Conservation (phyloP, 495 filamentous ascomycete species). For the Lasiosphaeris hirsuta region DNA sequence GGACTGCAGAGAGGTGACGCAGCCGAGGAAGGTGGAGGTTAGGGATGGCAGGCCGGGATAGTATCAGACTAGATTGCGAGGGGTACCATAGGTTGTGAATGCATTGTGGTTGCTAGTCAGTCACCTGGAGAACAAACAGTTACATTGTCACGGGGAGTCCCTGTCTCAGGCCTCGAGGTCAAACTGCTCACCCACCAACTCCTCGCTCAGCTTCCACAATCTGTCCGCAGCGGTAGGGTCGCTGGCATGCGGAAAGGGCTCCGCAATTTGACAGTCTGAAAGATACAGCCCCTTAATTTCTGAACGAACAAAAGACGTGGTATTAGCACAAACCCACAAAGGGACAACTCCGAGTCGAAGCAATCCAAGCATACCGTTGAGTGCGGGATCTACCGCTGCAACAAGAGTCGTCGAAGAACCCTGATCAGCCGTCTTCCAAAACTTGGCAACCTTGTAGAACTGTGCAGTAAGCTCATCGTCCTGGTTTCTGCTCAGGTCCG, state of each 20-base stretch:
- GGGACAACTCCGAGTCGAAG: not conserved
- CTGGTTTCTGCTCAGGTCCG: slow-evolving; percentile 40
- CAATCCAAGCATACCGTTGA: slow-evolving; percentile 36
- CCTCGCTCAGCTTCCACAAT: slow-evolving; percentile 50
- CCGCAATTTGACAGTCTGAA: slow-evolving; percentile 38
- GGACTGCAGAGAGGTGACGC: not conserved
- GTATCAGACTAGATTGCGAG: too few species aligned
- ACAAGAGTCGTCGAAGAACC: slow-evolving; percentile 57
- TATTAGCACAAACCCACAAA: slow-evolving; percentile 5
- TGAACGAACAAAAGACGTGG: slow-evolving; percentile 14
- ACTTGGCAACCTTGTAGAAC: slow-evolving; percentile 35
- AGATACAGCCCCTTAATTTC: slow-evolving; percentile 39
- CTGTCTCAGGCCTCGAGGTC: slow-evolving; percentile 3
- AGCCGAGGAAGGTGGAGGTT: slow-evolving; percentile 3
- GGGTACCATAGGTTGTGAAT: too few species aligned
- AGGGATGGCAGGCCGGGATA: not conserved
- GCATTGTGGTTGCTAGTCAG: too few species aligned
- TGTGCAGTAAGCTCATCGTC: slow-evolving; percentile 36
- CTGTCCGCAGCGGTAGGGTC: slow-evolving; percentile 44
- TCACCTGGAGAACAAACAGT: not conserved
- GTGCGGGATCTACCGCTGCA: slow-evolving; percentile 53
- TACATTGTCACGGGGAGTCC: not conserved
- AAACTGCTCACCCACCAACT: slow-evolving; percentile 46
- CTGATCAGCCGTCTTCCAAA: slow-evolving; percentile 51
- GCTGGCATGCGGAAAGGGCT: slow-evolving; percentile 19